Conservation (phyloP, 2,329 filamentous ascomycete genomes). For the Incumbomyces lentus region DNA sequence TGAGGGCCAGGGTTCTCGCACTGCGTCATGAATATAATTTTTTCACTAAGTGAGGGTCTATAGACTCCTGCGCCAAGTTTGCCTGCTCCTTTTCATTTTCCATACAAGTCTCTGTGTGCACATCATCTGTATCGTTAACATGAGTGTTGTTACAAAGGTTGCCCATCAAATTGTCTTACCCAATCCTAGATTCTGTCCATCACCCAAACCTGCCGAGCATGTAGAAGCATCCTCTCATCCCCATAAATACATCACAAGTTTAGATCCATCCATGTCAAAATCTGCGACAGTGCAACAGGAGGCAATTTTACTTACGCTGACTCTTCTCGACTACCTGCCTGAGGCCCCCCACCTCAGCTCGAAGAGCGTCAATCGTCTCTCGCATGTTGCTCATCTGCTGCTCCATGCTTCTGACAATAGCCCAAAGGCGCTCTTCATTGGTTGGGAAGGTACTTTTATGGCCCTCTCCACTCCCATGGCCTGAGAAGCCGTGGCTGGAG, state of each 20-base stretch:
- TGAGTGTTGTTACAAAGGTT: not conserved
- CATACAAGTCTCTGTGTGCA: not conserved
- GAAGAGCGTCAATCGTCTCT: slow-evolving; percentile 27
- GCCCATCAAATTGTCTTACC: not conserved
- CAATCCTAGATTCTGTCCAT: not conserved
- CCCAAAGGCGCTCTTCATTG: slow-evolving; percentile 33
- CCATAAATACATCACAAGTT: not conserved
- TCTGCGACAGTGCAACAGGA: not conserved
- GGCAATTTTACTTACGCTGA: not conserved
- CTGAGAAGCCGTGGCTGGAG: slow-evolving; percentile 24
- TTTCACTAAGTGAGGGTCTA: too few relatives aligned
- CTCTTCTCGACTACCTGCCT: slow-evolving; percentile 1
- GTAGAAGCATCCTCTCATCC: not conserved
- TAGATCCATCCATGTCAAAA: not conserved
- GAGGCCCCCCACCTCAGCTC: slow-evolving; percentile 2
- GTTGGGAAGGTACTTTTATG: slow-evolving; percentile 18
- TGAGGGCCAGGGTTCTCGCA: too few relatives aligned
- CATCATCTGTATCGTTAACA: not conserved
- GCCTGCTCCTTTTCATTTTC: too few relatives aligned
- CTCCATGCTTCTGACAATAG: slow-evolving; percentile 34
- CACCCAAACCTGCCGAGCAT: not conserved
- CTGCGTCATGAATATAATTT: too few relatives aligned
- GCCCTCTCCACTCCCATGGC: slow-evolving; percentile 23
- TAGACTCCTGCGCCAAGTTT: too few relatives aligned
- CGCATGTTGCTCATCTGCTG: slow-evolving; percentile 31